phyloP scores from a whole-genome alignment of 179 eudicot genomes.

The Camellia oleifera region DNA sequence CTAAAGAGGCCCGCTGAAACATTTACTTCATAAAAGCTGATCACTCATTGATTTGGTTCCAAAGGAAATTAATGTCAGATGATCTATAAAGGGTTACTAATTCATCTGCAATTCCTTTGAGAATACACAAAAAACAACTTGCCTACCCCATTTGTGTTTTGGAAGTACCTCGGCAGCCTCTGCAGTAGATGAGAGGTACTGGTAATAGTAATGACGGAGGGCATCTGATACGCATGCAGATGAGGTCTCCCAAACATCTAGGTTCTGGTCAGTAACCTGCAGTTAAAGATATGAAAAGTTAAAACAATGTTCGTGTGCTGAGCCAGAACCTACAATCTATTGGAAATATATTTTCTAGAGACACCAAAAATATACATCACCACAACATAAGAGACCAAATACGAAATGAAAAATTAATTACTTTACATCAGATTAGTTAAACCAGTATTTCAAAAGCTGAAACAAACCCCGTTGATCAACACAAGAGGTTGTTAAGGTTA shows the following conservation, averaged over 20 bases:
- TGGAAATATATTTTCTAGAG: not conserved
- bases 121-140: constrained; percentile 9
- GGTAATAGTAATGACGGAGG: constrained; percentile 91
- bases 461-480: not conserved
- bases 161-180: constrained; percentile 92
- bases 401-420: not conserved
- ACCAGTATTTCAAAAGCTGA: not conserved
- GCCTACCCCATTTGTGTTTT: constrained; percentile 21
- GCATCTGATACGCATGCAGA: constrained; percentile 93
- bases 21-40: not conserved
- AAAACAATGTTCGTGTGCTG: not conserved
- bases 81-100: not conserved
- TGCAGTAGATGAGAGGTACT: constrained; percentile 88
- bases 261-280: constrained; percentile 94
- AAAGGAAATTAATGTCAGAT: not conserved
- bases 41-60: not conserved
- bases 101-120: constrained; percentile 11
- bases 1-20: constrained; percentile 5
- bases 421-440: not conserved
- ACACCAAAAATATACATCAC: constrained; percentile 10
- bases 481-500: not conserved
- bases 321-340: not conserved
- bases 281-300: constrained; percentile 10
- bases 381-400: constrained; percentile 2
- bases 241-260: constrained; percentile 87